These are phyloP conservation scores for Ganoderma meredithae DNA, from an alignment of 1,284 basidiomycete species.

Conservation along the genomic window DNA sequence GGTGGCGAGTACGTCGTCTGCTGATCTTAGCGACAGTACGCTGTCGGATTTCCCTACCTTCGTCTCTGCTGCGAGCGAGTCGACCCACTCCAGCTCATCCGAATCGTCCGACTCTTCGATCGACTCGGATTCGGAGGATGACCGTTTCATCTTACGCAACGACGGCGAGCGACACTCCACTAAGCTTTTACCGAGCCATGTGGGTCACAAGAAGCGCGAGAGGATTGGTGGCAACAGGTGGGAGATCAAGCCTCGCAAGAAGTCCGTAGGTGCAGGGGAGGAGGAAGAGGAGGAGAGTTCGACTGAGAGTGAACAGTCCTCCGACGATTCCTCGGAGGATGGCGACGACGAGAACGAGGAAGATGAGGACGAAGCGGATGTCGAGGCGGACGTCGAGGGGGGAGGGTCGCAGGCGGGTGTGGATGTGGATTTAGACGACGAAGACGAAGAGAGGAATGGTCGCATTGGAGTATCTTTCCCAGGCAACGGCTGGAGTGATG, in stretches of 20 bases:
- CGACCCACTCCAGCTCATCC: constrained; percentile 39
- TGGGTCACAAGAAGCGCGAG: constrained; percentile 52
- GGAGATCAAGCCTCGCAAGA: constrained; percentile 73
- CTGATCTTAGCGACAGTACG: constrained; percentile 36
- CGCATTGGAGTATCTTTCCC: constrained; percentile 55
- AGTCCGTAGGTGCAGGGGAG: constrained; percentile 68
- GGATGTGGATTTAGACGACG: constrained; percentile 27
- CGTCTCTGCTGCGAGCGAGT: constrained; percentile 40
- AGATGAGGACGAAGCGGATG: constrained; percentile 47
- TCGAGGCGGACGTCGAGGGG: constrained; percentile 43
- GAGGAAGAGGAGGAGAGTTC: constrained; percentile 35
- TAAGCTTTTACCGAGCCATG: constrained; percentile 42
- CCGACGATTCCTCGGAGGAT: constrained; percentile 49
- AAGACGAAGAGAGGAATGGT: constrained; percentile 41
- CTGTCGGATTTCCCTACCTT: constrained; percentile 40
- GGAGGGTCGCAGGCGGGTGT: constrained; percentile 8
- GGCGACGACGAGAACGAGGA: constrained; percentile 63
- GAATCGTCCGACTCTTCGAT: constrained; percentile 37
- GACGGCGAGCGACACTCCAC: constrained; percentile 45
- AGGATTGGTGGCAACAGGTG: constrained; percentile 56
- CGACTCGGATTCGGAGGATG: constrained; percentile 42
- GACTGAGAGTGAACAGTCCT: constrained; percentile 44
- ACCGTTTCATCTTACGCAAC: constrained; percentile 63
- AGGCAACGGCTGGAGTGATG: constrained; percentile 72
- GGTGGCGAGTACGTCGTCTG: constrained; percentile 24